phyloP scores from a whole-genome alignment of 2,329 filamentous ascomycete genomes.

The Cladosporium cucumerinum region DNA sequence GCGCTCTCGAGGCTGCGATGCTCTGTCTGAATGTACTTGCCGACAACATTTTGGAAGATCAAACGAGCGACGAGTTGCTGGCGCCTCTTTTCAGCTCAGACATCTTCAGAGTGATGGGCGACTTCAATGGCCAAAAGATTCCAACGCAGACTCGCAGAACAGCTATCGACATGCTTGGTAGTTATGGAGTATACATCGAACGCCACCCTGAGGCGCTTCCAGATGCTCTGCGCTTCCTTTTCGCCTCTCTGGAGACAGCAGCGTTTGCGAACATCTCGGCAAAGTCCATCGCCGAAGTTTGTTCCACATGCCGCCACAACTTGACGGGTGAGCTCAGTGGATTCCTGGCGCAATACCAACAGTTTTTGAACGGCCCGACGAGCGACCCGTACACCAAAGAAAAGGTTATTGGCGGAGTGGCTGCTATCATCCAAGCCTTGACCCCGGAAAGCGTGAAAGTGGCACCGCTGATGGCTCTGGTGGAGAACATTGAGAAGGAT shows the following conservation, averaged over 20 bases:
- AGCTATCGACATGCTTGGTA: slow-evolving; percentile 66
- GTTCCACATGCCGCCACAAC: slow-evolving; percentile 68
- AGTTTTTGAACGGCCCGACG: slow-evolving; percentile 57
- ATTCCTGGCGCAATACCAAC: slow-evolving; percentile 69
- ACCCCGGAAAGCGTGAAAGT: slow-evolving; percentile 55
- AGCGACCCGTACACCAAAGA: slow-evolving; percentile 70
- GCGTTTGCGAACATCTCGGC: slow-evolving; percentile 64
- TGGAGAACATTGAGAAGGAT: slow-evolving; percentile 42
- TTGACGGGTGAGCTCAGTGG: slow-evolving; percentile 64
- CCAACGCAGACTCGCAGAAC: slow-evolving; percentile 64
- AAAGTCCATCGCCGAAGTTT: slow-evolving; percentile 70
- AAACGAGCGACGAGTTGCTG: slow-evolving; percentile 58
- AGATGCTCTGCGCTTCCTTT: slow-evolving; percentile 69
- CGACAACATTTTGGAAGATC: slow-evolving; percentile 60
- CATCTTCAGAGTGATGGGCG: slow-evolving; percentile 51
- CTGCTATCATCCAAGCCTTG: slow-evolving; percentile 71
- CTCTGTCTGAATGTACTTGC: slow-evolving; percentile 64
- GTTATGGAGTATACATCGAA: slow-evolving; percentile 74
- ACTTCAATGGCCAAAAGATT: slow-evolving; percentile 43
- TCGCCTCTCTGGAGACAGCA: slow-evolving; percentile 61
- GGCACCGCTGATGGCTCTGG: slow-evolving; percentile 54
- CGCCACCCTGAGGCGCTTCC: slow-evolving; percentile 65
- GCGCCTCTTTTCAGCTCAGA: slow-evolving; percentile 62
- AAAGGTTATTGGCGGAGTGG: slow-evolving; percentile 69
- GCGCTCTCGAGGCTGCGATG: slow-evolving; percentile 51